Conservation (phyloP, 345 rosid genomes). For the Moricandia arvensis region DNA sequence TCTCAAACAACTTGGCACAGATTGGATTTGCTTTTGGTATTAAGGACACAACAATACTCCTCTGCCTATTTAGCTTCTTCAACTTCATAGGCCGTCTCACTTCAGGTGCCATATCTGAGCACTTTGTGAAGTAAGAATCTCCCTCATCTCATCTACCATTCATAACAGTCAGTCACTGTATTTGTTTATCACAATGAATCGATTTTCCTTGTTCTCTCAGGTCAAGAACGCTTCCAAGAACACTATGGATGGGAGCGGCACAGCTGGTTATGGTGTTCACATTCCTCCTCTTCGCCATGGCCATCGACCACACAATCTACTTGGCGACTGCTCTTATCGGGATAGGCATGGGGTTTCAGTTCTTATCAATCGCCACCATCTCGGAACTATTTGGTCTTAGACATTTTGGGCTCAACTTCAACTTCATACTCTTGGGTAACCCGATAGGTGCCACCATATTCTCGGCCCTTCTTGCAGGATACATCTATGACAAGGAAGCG, state of each 20-base stretch:
- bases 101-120: conserved; percentile 83
- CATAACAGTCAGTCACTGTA: background rate
- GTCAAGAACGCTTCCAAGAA: conserved; percentile 72
- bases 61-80: conserved; percentile 77
- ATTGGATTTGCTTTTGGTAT: conserved; percentile 75
- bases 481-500: conserved; percentile 81
- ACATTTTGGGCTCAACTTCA: conserved; percentile 83
- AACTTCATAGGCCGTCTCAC: conserved; percentile 86
- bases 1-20: conserved; percentile 95
- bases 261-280: conserved; percentile 55
- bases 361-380: conserved; percentile 66
- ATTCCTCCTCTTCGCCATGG: conserved; percentile 63
- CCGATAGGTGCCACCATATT: conserved; percentile 87
- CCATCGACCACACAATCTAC: conserved; percentile 53
- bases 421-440: conserved; percentile 75
- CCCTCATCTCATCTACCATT: background rate
- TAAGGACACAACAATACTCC: conserved; percentile 69
- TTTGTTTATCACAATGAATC: too few relatives aligned
- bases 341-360: conserved; percentile 72
- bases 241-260: conserved; percentile 69
- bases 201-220: conserved; percentile 1
- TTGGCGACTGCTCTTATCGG: conserved; percentile 70
- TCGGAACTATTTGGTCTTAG: conserved; percentile 93
- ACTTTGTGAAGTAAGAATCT: conserved; percentile 44
- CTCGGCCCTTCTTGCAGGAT: conserved; percentile 81